Evolutionary conservation across 2,329 filamentous ascomycete genomes (phyloP).

Genomic region (Neonectria coccinea): DNA sequence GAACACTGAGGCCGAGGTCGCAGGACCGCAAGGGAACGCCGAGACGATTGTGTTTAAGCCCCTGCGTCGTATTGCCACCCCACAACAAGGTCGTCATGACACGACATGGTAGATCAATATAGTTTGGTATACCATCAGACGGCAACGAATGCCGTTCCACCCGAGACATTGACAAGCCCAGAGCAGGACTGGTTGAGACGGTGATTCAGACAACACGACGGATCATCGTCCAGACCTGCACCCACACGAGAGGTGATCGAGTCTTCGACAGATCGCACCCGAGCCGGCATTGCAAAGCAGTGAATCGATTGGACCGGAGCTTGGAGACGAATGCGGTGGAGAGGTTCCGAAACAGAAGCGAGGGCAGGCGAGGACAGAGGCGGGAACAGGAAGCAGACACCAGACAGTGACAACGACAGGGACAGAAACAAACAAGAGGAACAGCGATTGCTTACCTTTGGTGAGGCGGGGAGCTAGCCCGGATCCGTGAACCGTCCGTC

Average conservation of each 20-base stretch:
- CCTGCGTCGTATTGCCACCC: conserved; percentile 11
- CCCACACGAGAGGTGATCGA: neutral
- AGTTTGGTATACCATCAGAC: conserved; percentile 13
- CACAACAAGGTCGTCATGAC: neutral
- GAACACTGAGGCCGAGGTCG: neutral
- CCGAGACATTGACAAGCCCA: conserved; percentile 25
- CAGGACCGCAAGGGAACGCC: neutral
- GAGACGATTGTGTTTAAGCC: conserved; percentile 2
- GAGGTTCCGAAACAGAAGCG: conserved; percentile 11
- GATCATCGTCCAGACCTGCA: neutral
- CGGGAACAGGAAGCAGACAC: conserved; percentile 6
- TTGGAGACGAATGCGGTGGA: conserved; percentile 6
- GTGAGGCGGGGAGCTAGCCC: conserved; percentile 62
- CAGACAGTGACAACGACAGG: neutral
- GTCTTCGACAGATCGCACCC: conserved; percentile 16
- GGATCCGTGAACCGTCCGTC: conserved; percentile 56
- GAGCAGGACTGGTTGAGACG: conserved; percentile 20
- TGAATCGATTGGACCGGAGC: neutral
- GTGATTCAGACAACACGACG: conserved; percentile 13
- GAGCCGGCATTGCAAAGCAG: conserved; percentile 1
- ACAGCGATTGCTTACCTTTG: conserved; percentile 55
- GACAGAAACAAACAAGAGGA: conserved; percentile 9
- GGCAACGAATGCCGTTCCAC: conserved; percentile 26
- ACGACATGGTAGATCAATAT: conserved; percentile 19
- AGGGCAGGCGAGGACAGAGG: conserved; percentile 15